Percentiles rank a stretch among this genome's conserved stretches.
Conservation (phyloP, 2,329 filamentous ascomycete species). For the Pseudocercospora pini-densiflorae region DNA sequence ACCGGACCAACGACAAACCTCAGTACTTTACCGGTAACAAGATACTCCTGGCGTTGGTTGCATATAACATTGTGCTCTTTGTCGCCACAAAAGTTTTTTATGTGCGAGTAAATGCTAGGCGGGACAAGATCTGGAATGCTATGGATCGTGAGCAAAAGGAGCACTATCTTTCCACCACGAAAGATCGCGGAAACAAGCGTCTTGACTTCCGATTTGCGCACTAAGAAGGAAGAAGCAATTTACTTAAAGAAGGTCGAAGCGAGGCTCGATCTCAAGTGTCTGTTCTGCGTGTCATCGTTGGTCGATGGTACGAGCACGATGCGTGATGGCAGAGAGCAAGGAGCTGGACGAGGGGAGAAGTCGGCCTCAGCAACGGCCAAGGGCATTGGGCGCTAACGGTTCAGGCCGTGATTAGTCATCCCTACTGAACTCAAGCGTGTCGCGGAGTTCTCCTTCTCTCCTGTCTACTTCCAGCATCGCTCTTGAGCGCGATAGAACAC, state of each 20-base stretch:
- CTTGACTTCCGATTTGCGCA: constrained; percentile 47
- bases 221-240: not conserved
- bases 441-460: too few relatives aligned
- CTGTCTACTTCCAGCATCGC: too few relatives aligned
- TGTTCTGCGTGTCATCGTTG: too few relatives aligned
- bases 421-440: too few relatives aligned
- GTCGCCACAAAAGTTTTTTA: constrained; percentile 60
- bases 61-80: constrained; percentile 56
- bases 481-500: too few relatives aligned
- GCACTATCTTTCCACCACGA: constrained; percentile 51
- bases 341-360: too few relatives aligned
- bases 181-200: constrained; percentile 47
- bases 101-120: constrained; percentile 51
- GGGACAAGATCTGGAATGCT: constrained; percentile 51
- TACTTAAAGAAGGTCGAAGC: not conserved
- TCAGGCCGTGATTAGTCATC: too few relatives aligned
- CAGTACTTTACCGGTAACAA: constrained; percentile 60
- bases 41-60: constrained; percentile 57
- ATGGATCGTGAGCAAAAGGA: constrained; percentile 56
- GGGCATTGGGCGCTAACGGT: too few relatives aligned
- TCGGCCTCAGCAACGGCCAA: too few relatives aligned
- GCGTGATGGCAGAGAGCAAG: too few relatives aligned
- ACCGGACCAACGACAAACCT: constrained; percentile 60
- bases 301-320: too few relatives aligned
- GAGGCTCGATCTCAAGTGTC: too few relatives aligned